These are phyloP conservation scores for Pyricularia pennisetigena DNA, from an alignment of 2,329 filamentous ascomycete species.

Conservation along the genomic window DNA sequence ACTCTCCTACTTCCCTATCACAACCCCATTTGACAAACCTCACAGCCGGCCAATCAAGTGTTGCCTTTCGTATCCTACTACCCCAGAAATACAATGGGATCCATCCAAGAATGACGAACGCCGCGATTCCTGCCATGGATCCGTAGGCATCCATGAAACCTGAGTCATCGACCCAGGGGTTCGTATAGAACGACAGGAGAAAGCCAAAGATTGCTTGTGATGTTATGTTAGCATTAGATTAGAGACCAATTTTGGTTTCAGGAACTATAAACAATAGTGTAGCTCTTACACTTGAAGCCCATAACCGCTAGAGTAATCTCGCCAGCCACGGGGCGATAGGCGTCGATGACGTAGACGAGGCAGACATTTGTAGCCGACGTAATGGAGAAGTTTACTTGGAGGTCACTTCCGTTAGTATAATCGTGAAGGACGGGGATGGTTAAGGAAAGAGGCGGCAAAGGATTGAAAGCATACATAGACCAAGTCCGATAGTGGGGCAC, in stretches of 20 bases:
- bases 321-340: conserved; percentile 46
- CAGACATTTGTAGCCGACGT: conserved; percentile 45
- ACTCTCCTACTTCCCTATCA: conserved; percentile 47
- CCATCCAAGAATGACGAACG: conserved; percentile 33
- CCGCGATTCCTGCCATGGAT: conserved; percentile 46
- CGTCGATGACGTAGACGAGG: conserved; percentile 47
- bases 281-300: conserved; percentile 41
- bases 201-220: conserved; percentile 44
- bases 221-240: neutral
- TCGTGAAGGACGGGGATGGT: no score
- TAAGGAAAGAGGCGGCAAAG: neutral
- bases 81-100: conserved; percentile 44
- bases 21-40: conserved; percentile 37
- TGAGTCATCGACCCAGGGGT: conserved; percentile 40
- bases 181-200: conserved; percentile 49
- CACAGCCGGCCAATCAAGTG: conserved; percentile 37
- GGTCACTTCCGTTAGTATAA: conserved; percentile 4
- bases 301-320: conserved; percentile 43
- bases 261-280: no score
- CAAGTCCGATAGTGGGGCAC: conserved; percentile 42
- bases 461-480: conserved; percentile 8
- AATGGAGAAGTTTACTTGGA: conserved; percentile 42
- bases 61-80: conserved; percentile 32
- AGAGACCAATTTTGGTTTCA: no score
- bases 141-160: conserved; percentile 44